phyloP scores from a whole-genome alignment of 352 stramenopile genomes.

The Pseudoperonospora humuli region DNA sequence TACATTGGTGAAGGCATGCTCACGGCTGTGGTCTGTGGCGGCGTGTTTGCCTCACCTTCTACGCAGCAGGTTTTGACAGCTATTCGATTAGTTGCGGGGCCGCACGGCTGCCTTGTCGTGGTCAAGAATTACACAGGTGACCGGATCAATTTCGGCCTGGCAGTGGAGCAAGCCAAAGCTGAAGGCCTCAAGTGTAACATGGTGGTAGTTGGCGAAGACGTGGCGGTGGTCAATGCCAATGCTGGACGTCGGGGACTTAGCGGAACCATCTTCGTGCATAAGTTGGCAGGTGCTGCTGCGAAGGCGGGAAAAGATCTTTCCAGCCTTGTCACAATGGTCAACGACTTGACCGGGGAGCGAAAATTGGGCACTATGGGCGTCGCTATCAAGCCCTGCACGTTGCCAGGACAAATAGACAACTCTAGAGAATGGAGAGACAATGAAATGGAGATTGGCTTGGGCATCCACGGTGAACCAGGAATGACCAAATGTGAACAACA shows the following conservation, averaged over 20 bases:
- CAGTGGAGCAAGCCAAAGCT: conserved; percentile 91
- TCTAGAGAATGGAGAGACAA: conserved; percentile 52
- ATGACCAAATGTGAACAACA: conserved; percentile 54
- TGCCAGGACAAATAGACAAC: conserved; percentile 81
- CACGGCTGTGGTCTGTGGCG: conserved; percentile 92
- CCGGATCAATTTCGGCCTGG: conserved; percentile 97
- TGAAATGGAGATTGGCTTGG: conserved; percentile 91
- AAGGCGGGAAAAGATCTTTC: conserved; percentile 73
- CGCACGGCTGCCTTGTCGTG: conserved; percentile 90
- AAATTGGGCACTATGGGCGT: conserved; percentile 92
- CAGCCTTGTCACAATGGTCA: conserved; percentile 56
- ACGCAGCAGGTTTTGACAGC: conserved; percentile 91
- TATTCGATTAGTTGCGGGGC: conserved; percentile 84
- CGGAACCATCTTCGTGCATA: conserved; percentile 96
- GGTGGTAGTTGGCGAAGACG: conserved; percentile 95
- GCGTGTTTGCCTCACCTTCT: conserved; percentile 94
- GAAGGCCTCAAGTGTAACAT: conserved; percentile 89
- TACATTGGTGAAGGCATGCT: conserved; percentile 96
- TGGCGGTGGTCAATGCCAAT: conserved; percentile 88
- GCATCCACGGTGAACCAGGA: conserved; percentile 93
- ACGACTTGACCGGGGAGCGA: conserved; percentile 38
- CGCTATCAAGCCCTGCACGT: conserved; percentile 90
- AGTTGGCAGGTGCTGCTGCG: conserved; percentile 90
- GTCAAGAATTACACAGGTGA: conserved; percentile 99
- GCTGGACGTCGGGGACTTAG: conserved; percentile 94